Base-by-base conservation (phyloP, 805 yeast genomes). In the Komagataella ulmi region DNA sequence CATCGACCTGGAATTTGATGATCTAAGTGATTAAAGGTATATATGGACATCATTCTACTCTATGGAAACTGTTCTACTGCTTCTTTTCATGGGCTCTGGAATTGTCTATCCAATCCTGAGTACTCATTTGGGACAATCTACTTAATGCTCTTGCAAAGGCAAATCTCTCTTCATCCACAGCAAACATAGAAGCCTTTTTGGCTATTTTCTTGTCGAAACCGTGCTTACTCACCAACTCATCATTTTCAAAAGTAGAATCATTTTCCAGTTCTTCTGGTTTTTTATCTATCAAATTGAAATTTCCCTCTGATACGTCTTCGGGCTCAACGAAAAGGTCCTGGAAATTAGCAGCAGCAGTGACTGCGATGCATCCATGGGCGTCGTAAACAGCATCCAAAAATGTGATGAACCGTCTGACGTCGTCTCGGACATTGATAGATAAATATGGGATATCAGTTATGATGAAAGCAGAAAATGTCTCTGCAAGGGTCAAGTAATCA, bases 371-470 rank as follows among this genome's bases (percentile, higher is more conserved):
- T 7, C 95, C 86, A 58, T 88, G 90, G 51, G 84, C 84, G 65
- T 93, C 98, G 64, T 93, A 93, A 3, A 90, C 95, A 0, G 99
- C 97, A 65, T 93, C 99, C 51, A 93, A 67, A 59, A 93, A 93
- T 0, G 96, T 93, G 64, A 93, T 93, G 62, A 93, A 91, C 59
- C 99, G 73, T 61, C 98, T 76, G 21, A 90, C 88, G 57, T 83
- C 76, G 60, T 93, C 97, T 56, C 96, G 76, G 49, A 80, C 84
- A 57, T 83, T 76, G 10, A 85, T 74, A 18, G 95, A 80, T 60
- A 93, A 67, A 55, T 82, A 82, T 8, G 99, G 99, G 46, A 93
- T 89, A 62, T 93, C 98, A 0, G 97, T 88, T 48, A 93, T 76
- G n/a, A 93, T 81, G 57, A 89, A 84, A 6, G 89, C 78, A 51